Percentiles rank a stretch among this genome's conserved stretches.
Conservation (phyloP, 1,284 basidiomycete genomes). For the Sanguinoderma infundibulare region DNA sequence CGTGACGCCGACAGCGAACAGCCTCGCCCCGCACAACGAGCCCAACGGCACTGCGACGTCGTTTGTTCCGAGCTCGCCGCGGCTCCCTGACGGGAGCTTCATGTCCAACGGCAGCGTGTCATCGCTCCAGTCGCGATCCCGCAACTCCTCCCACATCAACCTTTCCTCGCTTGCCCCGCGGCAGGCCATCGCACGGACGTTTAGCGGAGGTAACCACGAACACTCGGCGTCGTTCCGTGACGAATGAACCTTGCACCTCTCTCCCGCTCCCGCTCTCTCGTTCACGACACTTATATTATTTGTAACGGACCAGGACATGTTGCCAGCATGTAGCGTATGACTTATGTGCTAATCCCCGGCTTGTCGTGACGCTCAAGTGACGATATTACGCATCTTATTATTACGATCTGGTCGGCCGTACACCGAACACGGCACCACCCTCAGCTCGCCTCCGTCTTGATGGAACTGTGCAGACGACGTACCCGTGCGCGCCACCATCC, state of each 20-base stretch:
- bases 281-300: constrained; percentile 2
- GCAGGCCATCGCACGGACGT: constrained; percentile 41
- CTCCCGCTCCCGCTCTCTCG: constrained; percentile 17
- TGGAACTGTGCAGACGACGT: background rate
- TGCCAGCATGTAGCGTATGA: constrained; percentile 3
- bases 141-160: constrained; percentile 68
- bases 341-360: background rate
- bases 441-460: background rate
- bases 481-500: background rate
- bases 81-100: constrained; percentile 35
- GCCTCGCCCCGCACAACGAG: constrained; percentile 23
- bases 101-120: constrained; percentile 37
- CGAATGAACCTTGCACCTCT: constrained; percentile 15
- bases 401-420: background rate
- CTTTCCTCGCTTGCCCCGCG: constrained; percentile 55
- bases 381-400: background rate
- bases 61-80: constrained; percentile 36
- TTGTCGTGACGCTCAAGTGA: background rate
- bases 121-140: constrained; percentile 53
- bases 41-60: constrained; percentile 31
- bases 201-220: constrained; percentile 29
- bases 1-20: constrained; percentile 20
- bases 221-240: constrained; percentile 23
- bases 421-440: background rate
- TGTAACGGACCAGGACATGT: constrained; percentile 4